Evolutionary conservation across 2,329 filamentous ascomycete genomes (phyloP).

Genomic region (Talaromyces sp.): DNA sequence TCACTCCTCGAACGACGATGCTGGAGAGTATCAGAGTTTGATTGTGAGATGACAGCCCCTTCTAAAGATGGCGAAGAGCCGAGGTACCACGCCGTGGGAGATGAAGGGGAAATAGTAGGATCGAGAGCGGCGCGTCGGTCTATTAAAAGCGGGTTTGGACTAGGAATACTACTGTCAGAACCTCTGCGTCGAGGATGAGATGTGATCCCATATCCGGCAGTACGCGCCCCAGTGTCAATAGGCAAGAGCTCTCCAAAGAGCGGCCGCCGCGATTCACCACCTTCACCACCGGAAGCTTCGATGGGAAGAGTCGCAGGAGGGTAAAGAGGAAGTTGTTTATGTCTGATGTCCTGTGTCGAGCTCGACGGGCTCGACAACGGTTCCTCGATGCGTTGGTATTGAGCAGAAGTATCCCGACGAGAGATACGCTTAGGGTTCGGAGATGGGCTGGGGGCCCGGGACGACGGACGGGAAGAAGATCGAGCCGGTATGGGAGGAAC

Average conservation of each 20-base stretch:
- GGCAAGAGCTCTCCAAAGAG: conserved; percentile 71
- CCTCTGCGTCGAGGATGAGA: conserved; percentile 55
- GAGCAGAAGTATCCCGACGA: conserved; percentile 20
- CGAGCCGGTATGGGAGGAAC: conserved; percentile 37
- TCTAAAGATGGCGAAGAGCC: conserved; percentile 42
- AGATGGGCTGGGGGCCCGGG: conserved; percentile 32
- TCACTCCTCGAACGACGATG: conserved; percentile 53
- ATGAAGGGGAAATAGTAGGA: conserved; percentile 55
- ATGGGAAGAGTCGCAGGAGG: not conserved
- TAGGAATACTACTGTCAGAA: conserved; percentile 65
- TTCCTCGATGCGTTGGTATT: conserved; percentile 9
- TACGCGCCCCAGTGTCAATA: conserved; percentile 49
- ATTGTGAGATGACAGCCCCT: conserved; percentile 23
- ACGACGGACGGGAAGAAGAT: conserved; percentile 26
- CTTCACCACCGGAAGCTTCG: not conserved
- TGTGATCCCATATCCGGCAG: conserved; percentile 54
- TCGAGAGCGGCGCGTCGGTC: conserved; percentile 25
- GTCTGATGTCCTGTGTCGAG: not conserved
- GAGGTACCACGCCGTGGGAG: conserved; percentile 63
- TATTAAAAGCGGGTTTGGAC: conserved; percentile 40
- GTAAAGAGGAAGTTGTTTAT: not conserved
- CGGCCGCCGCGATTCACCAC: conserved; percentile 41
- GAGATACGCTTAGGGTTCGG: conserved; percentile 20
- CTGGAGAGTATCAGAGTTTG: conserved; percentile 13
- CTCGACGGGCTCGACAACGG: conserved; percentile 16